Percentiles rank a stretch among this genome's conserved stretches.
phyloP scores from a whole-genome alignment of 306 rosid species.

The Boehmeria nivea region DNA sequence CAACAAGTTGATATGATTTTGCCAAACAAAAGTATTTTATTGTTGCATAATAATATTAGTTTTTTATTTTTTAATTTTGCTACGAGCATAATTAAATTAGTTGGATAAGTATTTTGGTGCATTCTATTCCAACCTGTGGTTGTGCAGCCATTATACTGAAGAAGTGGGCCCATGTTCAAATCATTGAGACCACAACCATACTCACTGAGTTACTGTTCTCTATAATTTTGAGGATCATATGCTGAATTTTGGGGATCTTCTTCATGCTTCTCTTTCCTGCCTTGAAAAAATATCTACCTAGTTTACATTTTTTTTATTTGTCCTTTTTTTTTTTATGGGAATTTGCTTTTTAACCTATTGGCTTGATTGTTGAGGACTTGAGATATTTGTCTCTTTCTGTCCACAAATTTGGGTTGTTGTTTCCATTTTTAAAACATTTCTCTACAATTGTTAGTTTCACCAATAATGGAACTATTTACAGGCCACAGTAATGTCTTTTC shows the following conservation, averaged over 20 bases:
- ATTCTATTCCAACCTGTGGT: constrained; percentile 5
- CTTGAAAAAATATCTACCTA: too few species aligned
- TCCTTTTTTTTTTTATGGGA: too few species aligned
- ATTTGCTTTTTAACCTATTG: too few species aligned
- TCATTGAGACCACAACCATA: constrained; percentile 6
- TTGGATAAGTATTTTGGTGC: not conserved
- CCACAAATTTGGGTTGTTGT: not conserved
- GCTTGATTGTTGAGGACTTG: too few species aligned
- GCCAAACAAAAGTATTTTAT: too few species aligned
- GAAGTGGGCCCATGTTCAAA: constrained; percentile 3
- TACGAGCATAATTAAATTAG: not conserved
- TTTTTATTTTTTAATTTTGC: not conserved
- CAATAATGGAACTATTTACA: not conserved
- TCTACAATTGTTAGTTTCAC: not conserved
- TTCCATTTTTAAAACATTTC: not conserved
- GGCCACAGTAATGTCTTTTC: not conserved
- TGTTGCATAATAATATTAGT: too few species aligned
- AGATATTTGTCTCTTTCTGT: too few species aligned
- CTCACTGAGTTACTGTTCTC: too few species aligned
- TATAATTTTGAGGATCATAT: constrained; percentile 5
- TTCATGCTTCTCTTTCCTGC: not conserved
- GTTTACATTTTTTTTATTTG: not conserved
- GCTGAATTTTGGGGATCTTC: constrained; percentile 9
- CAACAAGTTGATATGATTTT: not conserved
- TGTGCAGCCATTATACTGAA: not conserved